Evolutionary conservation across 2,329 filamentous ascomycete genomes (phyloP), one percentile per base, ranked within the genome.

Genomic region (Fusarium sp.): DNA sequence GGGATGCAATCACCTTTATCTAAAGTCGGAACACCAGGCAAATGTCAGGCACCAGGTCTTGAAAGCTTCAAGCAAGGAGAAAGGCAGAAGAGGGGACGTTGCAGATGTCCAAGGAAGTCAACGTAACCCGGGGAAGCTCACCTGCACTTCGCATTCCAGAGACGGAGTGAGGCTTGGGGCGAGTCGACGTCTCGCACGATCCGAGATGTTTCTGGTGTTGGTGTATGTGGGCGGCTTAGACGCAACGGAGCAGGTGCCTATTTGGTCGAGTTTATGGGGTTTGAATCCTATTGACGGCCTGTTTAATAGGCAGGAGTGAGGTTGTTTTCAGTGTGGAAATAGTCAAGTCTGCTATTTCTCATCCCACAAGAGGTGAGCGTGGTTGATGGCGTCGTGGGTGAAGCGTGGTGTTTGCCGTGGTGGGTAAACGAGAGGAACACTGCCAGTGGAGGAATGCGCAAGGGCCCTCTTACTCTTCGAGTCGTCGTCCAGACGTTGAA

Each of bases 61-160:
- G 41, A 23, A 47, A 62, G 37, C 27, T 36, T 51, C 37, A 53
- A 46, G 57, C 18, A 50, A 58, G 50, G 12, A 41, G 30, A 36
- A 52, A 48, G 50, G 58, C 59, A 64, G 70, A 52, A 58, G 58
- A 46, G 51, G 52, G 44, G 44, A 50, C 44, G 46, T 62, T 66
- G 50, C 46, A 30, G 31, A 52, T 37, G 41, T 53, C 50, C 30
- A 66, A 30, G 27, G 48, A 36, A 61, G 41, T 44, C 13, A 18
- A 55, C 40, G 50, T 60, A 58, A 58, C 43, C 55, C 37, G 48
- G 61, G 53, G 67, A 72, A 69, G 60, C 73, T 74, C 68, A 75
- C 73, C 73, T 73, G 60, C 62, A 72, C 73, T 71, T 74, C 54
- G 71, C 73, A 75, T 75, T 74, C 73, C 73, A 75, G 68, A 62